Conservation (phyloP, 2,329 filamentous ascomycete genomes). For the Emmonsiellopsis sp. region DNA sequence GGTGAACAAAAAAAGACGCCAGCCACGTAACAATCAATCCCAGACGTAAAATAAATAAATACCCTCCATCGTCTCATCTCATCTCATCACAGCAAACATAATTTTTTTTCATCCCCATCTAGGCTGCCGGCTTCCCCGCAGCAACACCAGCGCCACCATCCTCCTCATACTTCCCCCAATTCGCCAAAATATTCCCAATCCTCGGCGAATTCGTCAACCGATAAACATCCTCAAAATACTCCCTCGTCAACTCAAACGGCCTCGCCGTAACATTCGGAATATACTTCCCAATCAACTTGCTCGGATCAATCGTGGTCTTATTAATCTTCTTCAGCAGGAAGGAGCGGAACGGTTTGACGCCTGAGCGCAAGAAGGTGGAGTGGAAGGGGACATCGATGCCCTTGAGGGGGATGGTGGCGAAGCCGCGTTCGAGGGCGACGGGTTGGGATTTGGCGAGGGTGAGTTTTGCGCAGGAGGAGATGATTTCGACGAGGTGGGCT, state of each 20-base stretch:
- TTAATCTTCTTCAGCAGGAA: constrained; percentile 99
- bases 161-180: constrained; percentile 66
- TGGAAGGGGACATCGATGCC: constrained; percentile 99
- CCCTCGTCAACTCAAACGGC: constrained; percentile 91
- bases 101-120: no score
- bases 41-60: no score
- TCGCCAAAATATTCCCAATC: constrained; percentile 56
- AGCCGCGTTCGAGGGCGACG: constrained; percentile 83
- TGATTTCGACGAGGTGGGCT: constrained; percentile 80
- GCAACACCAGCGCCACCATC: constrained; percentile 9
- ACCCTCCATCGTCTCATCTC: no score
- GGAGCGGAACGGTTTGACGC: constrained; percentile 96
- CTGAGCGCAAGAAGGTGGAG: constrained; percentile 92
- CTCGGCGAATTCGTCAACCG: constrained; percentile 70
- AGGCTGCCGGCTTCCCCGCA: no score
- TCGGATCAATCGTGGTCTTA: constrained; percentile 95
- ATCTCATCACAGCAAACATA: no score
- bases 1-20: no score
- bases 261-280: constrained; percentile 97
- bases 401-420: constrained; percentile 90
- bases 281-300: constrained; percentile 95
- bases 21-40: no score
- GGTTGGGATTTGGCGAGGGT: constrained; percentile 84
- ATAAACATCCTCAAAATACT: constrained; percentile 99
- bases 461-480: constrained; percentile 75